These are phyloP conservation scores for Fragosphaeria purpurea DNA, from an alignment of 2,329 filamentous ascomycete genomes.

Conservation along the genomic window DNA sequence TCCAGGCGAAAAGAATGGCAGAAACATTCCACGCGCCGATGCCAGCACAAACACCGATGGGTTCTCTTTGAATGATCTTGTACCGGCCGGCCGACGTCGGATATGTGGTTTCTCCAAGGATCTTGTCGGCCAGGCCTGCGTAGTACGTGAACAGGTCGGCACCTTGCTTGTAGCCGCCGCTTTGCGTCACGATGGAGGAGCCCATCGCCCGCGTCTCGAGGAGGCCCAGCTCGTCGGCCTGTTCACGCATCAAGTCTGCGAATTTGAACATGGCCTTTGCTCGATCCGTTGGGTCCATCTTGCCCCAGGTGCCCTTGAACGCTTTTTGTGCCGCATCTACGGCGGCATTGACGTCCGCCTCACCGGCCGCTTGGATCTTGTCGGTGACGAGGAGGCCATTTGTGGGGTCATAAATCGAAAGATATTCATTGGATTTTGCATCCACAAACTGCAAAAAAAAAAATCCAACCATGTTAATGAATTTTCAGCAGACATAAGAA, in stretches of 20 bases:
- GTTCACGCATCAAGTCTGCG: neutral
- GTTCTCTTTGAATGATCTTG: conserved; percentile 1
- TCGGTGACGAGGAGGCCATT: neutral
- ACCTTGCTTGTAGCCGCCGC: neutral
- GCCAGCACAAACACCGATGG: conserved; percentile 1
- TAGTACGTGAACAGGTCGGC: conserved; percentile 3
- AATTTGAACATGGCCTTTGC: neutral
- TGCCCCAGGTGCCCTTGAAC: neutral
- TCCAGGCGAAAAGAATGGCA: no score
- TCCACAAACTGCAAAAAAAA: neutral
- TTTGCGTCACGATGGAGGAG: neutral
- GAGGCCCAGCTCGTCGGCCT: neutral
- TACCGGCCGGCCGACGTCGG: neutral
- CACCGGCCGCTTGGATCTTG: neutral
- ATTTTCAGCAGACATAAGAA: no score
- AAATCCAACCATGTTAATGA: no score
- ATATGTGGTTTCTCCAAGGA: neutral
- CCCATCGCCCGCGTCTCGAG: neutral
- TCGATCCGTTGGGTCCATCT: neutral
- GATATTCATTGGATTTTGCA: neutral
- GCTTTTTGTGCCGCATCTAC: neutral
- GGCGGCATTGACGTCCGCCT: neutral
- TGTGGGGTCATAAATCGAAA: neutral
- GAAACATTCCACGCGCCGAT: conserved; percentile 1
- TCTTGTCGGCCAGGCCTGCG: conserved; percentile 1